Evolutionary conservation across 805 yeast genomes (phyloP).

Genomic region (Ogataea pilisensis): DNA sequence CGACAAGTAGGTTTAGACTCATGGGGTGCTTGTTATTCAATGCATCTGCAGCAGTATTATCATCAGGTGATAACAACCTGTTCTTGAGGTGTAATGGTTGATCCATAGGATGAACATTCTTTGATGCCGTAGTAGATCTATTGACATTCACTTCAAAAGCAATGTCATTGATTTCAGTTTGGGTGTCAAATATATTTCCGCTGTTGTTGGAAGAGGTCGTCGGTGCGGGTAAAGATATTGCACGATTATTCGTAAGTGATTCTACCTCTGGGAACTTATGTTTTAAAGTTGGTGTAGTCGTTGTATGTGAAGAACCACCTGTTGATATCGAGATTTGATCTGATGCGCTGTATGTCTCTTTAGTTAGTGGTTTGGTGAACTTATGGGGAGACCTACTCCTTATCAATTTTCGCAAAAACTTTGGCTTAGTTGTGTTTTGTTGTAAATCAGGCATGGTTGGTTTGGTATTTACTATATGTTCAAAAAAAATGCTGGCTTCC

Average conservation of each 20-base stretch:
- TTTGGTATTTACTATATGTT: too few species aligned
- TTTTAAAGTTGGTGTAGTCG: slow-evolving; percentile 8
- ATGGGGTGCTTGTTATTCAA: background rate
- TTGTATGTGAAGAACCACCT: slow-evolving; percentile 10
- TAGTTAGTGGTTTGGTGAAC: slow-evolving; percentile 9
- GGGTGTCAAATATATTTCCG: slow-evolving; percentile 4
- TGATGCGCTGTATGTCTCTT: slow-evolving; percentile 14
- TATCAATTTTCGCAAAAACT: slow-evolving; percentile 16
- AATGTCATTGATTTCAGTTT: slow-evolving; percentile 22
- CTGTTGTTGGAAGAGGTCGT: background rate
- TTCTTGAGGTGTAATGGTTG: slow-evolving; percentile 22
- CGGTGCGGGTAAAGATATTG: background rate
- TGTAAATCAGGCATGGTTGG: too few species aligned
- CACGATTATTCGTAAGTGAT: slow-evolving; percentile 8
- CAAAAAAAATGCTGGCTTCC: too few species aligned
- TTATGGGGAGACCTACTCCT: slow-evolving; percentile 9
- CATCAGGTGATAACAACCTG: slow-evolving; percentile 1
- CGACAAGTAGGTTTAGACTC: slow-evolving; percentile 3
- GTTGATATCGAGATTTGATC: slow-evolving; percentile 18
- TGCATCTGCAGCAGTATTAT: background rate
- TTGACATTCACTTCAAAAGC: slow-evolving; percentile 28
- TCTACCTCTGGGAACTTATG: slow-evolving; percentile 10
- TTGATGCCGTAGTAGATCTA: slow-evolving; percentile 1
- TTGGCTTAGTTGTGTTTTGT: too few species aligned
- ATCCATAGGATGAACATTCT: slow-evolving; percentile 30